Base-by-base conservation (phyloP, 768 basidiomycete species). In the Hypholoma fasciculare region DNA sequence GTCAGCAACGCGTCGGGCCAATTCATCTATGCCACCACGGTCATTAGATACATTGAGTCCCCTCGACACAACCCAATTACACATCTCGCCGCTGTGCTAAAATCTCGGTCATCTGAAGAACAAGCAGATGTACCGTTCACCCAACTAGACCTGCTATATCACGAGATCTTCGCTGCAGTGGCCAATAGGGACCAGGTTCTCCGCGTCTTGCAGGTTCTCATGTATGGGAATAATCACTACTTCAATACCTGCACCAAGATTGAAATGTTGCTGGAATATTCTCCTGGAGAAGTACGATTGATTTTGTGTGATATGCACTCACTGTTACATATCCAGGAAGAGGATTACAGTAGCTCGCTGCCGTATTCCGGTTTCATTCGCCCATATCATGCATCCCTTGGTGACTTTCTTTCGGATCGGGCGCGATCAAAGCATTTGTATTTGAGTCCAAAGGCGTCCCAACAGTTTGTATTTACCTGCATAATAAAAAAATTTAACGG, bases 11-110 rank as follows among this genome's bases (percentile, higher is more conserved):
- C 38, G 2, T 39, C 38, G 16, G 38, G 38, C 2, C 38, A 39
- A n/a, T 57, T 57, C 23, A 43, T 57, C 48, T 57, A 57, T 27
- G 56, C 49, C 34, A 13, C 56, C 7, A 43, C 49, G 3, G 48
- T 57, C n/a, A 39, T 51, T 7, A 37, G 40, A 16, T 57, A 30
- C 27, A 13, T 57, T 12, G 19, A 17, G 16, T 17, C n/a, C 7
- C 38, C 56, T 3, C 49, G 38, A 7, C 20, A 50, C 17, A 20
- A 26, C 4, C 56, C 56, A n/a, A 27, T 19, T 23, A 23, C 50
- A 7, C 36, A 49, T n/a, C 49, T 57, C 7, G 16, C 38, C 11
- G 19, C 20, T 11, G 26, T 57, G 8, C 20, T 50, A 3, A 37
- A 19, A 12, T 19, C 37, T 4, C 44, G n/a, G 23, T 36, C 27